Percentiles rank a stretch among this genome's conserved stretches.
These are phyloP conservation scores for Besnoitia besnoiti DNA, from an alignment of 169 alveolate species.

Conservation along the genomic window DNA sequence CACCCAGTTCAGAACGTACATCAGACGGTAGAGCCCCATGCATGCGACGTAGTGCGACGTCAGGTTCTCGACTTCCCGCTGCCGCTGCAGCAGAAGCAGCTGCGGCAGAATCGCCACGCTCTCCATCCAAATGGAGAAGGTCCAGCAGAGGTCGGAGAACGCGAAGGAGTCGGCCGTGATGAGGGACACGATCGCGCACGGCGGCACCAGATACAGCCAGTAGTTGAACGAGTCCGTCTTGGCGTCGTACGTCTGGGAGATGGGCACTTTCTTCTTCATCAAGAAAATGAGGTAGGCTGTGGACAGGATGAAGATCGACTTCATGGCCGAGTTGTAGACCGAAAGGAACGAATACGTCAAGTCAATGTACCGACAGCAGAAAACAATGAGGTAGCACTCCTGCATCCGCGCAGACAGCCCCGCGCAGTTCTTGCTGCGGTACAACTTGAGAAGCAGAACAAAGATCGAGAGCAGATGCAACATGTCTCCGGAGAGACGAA, in stretches of 20 bases:
- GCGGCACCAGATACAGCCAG: constrained; percentile 85
- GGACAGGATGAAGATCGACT: constrained; percentile 85
- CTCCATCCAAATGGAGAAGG: constrained; percentile 96
- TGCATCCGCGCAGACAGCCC: constrained; percentile 95
- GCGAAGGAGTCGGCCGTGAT: constrained; percentile 70
- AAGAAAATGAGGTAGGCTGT: constrained; percentile 88
- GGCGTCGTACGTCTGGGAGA: constrained; percentile 88
- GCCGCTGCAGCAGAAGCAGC: constrained; percentile 90
- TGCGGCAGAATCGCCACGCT: constrained; percentile 96
- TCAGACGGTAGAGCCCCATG: constrained; percentile 93
- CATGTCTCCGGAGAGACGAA: constrained; percentile 92
- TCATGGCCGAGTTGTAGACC: constrained; percentile 92
- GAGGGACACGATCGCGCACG: constrained; percentile 77
- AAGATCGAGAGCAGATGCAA: constrained; percentile 92
- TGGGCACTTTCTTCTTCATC: constrained; percentile 84
- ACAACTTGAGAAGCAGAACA: constrained; percentile 89
- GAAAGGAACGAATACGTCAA: constrained; percentile 85
- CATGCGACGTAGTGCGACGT: constrained; percentile 94
- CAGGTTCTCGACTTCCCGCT: constrained; percentile 93
- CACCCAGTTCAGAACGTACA: constrained; percentile 93
- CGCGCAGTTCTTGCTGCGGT: constrained; percentile 90
- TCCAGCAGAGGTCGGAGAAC: constrained; percentile 84
- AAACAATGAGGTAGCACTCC: constrained; percentile 93
- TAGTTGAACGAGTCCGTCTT: constrained; percentile 91
- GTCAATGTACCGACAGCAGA: constrained; percentile 89